Conservation (phyloP, 371 early-diverging fungal species). For the Mortierella sp. region DNA sequence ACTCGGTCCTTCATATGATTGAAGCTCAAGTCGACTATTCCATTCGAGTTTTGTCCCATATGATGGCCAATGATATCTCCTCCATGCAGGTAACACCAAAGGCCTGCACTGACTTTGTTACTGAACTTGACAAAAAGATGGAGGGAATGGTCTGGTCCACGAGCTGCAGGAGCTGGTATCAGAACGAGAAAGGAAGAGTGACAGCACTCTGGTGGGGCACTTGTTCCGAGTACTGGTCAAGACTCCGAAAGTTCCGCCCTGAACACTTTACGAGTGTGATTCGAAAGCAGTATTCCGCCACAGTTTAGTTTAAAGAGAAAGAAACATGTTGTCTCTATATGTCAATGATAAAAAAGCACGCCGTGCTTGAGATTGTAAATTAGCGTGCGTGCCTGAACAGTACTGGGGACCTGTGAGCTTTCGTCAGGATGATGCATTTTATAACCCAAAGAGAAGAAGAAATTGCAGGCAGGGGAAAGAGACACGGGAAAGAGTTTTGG, state of each 20-base stretch:
- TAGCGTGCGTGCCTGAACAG: too few species aligned
- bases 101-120: slow-evolving; percentile 23
- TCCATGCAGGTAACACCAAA: slow-evolving; percentile 30
- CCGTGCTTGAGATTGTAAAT: too few species aligned
- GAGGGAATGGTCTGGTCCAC: slow-evolving; percentile 45
- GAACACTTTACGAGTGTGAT: slow-evolving; percentile 5
- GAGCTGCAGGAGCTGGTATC: slow-evolving; percentile 28
- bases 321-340: too few species aligned
- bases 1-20: slow-evolving; percentile 28
- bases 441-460: too few species aligned
- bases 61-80: slow-evolving; percentile 22
- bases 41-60: slow-evolving; percentile 14
- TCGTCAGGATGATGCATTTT: too few species aligned
- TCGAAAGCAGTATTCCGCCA: neutral
- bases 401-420: too few species aligned
- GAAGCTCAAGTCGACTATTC: slow-evolving; percentile 33
- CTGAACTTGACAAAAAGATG: slow-evolving; percentile 34
- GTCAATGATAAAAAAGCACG: too few species aligned
- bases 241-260: slow-evolving; percentile 23
- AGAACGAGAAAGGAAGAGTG: slow-evolving; percentile 22
- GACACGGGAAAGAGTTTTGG: too few species aligned
- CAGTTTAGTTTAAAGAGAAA: too few species aligned
- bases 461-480: too few species aligned
- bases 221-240: slow-evolving; percentile 15
- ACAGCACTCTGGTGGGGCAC: slow-evolving; percentile 26